Conservation (phyloP, 352 stramenopile species). For the Globisporangium polare region DNA sequence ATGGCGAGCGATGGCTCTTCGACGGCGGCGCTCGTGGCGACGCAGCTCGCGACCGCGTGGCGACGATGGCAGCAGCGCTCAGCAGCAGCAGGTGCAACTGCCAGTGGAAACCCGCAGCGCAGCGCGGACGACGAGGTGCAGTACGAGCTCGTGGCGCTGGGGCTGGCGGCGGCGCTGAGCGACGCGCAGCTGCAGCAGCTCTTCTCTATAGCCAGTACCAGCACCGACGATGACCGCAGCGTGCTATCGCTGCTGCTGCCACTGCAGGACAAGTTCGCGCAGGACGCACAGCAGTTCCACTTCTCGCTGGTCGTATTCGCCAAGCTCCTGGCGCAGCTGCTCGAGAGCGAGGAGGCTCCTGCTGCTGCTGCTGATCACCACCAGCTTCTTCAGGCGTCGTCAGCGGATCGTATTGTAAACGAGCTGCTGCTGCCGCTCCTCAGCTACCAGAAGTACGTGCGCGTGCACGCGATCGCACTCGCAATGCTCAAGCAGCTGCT, state of each 20-base stretch:
- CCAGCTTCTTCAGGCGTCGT: neutral
- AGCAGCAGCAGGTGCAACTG: neutral
- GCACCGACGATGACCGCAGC: neutral
- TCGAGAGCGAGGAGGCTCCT: conserved; percentile 16
- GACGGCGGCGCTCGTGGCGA: conserved; percentile 1
- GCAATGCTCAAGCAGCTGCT: conserved; percentile 28
- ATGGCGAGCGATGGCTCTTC: neutral
- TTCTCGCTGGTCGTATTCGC: conserved; percentile 36
- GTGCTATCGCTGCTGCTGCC: conserved; percentile 37
- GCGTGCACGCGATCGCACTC: conserved; percentile 27
- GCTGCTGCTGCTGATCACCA: neutral
- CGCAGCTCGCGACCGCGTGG: conserved; percentile 17
- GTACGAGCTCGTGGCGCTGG: conserved; percentile 49
- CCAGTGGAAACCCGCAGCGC: neutral
- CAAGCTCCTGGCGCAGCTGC: conserved; percentile 23
- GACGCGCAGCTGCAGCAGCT: conserved; percentile 24
- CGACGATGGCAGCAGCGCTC: conserved; percentile 10
- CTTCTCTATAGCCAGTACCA: conserved; percentile 9
- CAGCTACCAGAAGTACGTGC: conserved; percentile 16
- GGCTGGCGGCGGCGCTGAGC: conserved; percentile 20
- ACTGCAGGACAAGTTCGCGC: conserved; percentile 19
- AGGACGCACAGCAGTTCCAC: conserved; percentile 24
- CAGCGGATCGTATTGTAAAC: conserved; percentile 2
- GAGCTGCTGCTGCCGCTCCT: conserved; percentile 35
- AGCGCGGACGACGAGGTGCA: conserved; percentile 35